These are phyloP conservation scores for Aspergillus coremiiformis DNA, from an alignment of 495 filamentous ascomycete genomes.

Conservation along the genomic window DNA sequence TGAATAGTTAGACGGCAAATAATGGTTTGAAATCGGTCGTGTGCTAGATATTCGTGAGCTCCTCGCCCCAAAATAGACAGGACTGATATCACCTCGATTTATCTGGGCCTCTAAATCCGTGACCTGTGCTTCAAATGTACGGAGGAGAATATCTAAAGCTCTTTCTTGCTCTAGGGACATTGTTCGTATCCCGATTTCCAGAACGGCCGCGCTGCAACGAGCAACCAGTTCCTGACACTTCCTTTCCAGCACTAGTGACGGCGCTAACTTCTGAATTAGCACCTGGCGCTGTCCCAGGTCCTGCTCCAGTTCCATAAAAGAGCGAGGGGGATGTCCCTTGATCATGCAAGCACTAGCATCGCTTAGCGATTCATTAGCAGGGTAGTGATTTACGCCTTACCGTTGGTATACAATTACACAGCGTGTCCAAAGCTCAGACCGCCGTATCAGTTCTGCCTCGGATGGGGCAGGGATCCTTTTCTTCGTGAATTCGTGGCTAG, in stretches of 20 bases:
- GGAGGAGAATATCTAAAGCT: constrained; percentile 28
- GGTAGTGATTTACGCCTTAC: constrained; percentile 12
- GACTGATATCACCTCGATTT: constrained; percentile 19
- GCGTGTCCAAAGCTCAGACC: constrained; percentile 39
- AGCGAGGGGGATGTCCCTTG: constrained; percentile 34
- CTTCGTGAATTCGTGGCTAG: constrained; percentile 41
- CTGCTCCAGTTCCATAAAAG: constrained; percentile 27
- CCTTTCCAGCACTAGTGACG: constrained; percentile 26
- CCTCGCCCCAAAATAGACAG: neutral
- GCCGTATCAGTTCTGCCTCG: constrained; percentile 30
- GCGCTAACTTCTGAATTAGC: constrained; percentile 26
- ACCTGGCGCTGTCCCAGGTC: constrained; percentile 29
- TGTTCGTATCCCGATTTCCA: constrained; percentile 33
- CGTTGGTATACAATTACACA: constrained; percentile 36
- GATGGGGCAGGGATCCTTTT: constrained; percentile 27
- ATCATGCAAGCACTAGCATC: constrained; percentile 24
- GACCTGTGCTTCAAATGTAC: constrained; percentile 29
- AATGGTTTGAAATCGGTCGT: constrained; percentile 27
- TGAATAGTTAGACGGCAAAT: constrained; percentile 33
- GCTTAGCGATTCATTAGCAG: neutral
- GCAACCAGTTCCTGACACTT: constrained; percentile 32
- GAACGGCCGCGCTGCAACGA: constrained; percentile 27
- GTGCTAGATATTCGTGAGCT: constrained; percentile 12
- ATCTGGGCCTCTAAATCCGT: constrained; percentile 28
- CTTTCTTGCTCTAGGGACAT: constrained; percentile 34